phyloP scores from a whole-genome alignment of 1,284 basidiomycete species.

The Naganishia sp. region DNA sequence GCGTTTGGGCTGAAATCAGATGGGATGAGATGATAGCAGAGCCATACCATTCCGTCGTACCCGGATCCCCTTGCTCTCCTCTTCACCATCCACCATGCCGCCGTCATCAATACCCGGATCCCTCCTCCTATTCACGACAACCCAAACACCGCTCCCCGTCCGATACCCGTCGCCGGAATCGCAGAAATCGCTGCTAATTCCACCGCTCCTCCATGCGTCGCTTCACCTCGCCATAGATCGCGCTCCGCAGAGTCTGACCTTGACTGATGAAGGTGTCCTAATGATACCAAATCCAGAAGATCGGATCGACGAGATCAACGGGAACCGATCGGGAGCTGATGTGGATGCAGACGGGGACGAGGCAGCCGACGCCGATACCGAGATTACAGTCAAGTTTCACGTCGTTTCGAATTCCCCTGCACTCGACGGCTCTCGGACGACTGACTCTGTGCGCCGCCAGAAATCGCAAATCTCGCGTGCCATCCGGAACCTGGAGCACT shows the following conservation, averaged over 20 bases:
- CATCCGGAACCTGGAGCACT: conserved; percentile 27
- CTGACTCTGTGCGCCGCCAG: conserved; percentile 15
- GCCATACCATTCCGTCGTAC: neutral
- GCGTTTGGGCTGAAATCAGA: too few relatives aligned
- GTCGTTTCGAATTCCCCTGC: conserved; percentile 35
- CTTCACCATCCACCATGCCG: neutral
- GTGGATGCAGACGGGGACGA: conserved; percentile 16
- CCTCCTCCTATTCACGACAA: conserved; percentile 48
- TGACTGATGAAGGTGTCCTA: conserved; percentile 25
- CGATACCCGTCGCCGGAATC: conserved; percentile 47
- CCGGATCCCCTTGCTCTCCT: neutral
- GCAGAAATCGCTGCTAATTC: conserved; percentile 42
- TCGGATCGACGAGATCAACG: conserved; percentile 28
- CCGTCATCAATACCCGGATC: conserved; percentile 31
- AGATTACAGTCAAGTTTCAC: conserved; percentile 51
- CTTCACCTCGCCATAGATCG: conserved; percentile 49
- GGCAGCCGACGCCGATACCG: conserved; percentile 37
- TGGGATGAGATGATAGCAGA: neutral
- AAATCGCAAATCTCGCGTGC: conserved; percentile 28
- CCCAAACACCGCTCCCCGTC: conserved; percentile 46
- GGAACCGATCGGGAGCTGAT: conserved; percentile 7
- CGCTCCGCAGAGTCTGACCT: conserved; percentile 10
- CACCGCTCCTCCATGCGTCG: conserved; percentile 49
- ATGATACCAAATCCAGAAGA: conserved; percentile 30
- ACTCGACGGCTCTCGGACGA: neutral